Percentiles rank a stretch among this genome's conserved stretches.
These are phyloP conservation scores for Yarrowia keelungensis DNA, from an alignment of 805 yeast genomes.

Conservation along the genomic window DNA sequence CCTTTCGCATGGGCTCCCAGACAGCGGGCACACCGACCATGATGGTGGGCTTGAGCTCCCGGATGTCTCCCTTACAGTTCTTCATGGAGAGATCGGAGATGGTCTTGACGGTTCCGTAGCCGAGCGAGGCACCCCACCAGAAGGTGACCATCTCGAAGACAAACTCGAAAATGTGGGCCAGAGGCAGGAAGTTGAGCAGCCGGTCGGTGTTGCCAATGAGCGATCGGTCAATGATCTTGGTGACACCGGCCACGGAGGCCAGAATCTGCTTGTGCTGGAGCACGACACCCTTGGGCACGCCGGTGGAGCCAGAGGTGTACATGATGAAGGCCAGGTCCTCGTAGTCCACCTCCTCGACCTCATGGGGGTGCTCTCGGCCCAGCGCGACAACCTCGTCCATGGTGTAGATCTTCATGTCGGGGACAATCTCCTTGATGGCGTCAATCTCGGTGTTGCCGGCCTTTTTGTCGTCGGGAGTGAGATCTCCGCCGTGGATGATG, in stretches of 20 bases:
- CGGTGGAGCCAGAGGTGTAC: constrained; percentile 90
- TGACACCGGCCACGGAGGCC: constrained; percentile 87
- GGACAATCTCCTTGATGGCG: constrained; percentile 68
- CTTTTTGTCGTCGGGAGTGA: constrained; percentile 65
- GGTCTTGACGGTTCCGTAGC: constrained; percentile 93
- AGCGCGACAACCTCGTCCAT: constrained; percentile 67
- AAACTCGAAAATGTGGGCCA: constrained; percentile 95
- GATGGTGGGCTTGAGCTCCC: constrained; percentile 84
- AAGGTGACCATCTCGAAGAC: constrained; percentile 80
- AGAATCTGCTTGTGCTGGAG: constrained; percentile 70
- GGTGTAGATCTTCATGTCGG: constrained; percentile 73
- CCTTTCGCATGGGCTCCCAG: constrained; percentile 95
- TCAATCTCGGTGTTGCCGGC: constrained; percentile 59
- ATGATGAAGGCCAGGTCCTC: constrained; percentile 74
- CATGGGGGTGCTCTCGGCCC: constrained; percentile 62
- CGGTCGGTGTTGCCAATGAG: constrained; percentile 66
- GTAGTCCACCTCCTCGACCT: constrained; percentile 58
- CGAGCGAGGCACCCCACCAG: constrained; percentile 89
- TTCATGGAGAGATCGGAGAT: constrained; percentile 79
- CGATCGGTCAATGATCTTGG: constrained; percentile 63
- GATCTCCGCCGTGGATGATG: constrained; percentile 72
- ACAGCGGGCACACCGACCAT: constrained; percentile 99
- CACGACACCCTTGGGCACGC: constrained; percentile 84
- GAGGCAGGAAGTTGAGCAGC: constrained; percentile 86
- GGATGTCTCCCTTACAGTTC: constrained; percentile 88